Percentiles rank a stretch among this genome's conserved stretches.
Evolutionary conservation across 1,139 yeast species (phyloP).

Genomic region (Magnusiomyces tetraspermus): DNA sequence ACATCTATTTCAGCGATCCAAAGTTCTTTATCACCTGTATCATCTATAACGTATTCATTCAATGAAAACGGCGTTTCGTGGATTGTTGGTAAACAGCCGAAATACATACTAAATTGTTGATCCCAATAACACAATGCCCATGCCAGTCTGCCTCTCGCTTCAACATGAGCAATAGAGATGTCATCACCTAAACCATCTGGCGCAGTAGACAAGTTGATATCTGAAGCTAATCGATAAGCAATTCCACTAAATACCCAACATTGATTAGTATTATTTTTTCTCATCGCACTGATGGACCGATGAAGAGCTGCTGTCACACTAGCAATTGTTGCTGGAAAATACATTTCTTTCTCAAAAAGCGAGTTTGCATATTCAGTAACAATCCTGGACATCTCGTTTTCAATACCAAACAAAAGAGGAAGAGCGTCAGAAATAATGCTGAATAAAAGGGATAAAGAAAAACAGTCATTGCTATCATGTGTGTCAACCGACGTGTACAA

Average conservation of each 20-base stretch:
- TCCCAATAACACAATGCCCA: constrained; percentile 15
- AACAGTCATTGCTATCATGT: constrained; percentile 7
- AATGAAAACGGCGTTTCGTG: constrained; percentile 8
- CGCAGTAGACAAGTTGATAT: constrained; percentile 8
- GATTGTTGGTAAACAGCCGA: constrained; percentile 13
- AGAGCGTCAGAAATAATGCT: constrained; percentile 9
- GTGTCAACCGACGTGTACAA: constrained; percentile 5
- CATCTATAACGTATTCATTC: constrained; percentile 8
- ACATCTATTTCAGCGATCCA: constrained; percentile 11
- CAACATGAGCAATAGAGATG: constrained; percentile 10
- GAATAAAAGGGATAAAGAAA: constrained; percentile 12
- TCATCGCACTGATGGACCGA: constrained; percentile 9
- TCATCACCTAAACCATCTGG: constrained; percentile 5
- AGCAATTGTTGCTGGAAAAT: constrained; percentile 8
- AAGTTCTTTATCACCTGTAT: constrained; percentile 7
- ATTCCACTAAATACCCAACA: constrained; percentile 13
- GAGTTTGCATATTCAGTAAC: constrained; percentile 12
- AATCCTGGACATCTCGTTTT: constrained; percentile 9
- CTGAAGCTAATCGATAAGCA: constrained; percentile 13
- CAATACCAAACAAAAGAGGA: constrained; percentile 10
- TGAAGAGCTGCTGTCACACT: constrained; percentile 9
- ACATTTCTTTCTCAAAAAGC: constrained; percentile 10
- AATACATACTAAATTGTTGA: constrained; percentile 11
- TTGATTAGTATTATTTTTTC: constrained; percentile 7
- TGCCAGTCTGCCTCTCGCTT: constrained; percentile 10